Percentiles rank a stretch among this genome's conserved stretches.
Evolutionary conservation across 1,284 basidiomycete genomes (phyloP).

Genomic region (Leccinum laetum): DNA sequence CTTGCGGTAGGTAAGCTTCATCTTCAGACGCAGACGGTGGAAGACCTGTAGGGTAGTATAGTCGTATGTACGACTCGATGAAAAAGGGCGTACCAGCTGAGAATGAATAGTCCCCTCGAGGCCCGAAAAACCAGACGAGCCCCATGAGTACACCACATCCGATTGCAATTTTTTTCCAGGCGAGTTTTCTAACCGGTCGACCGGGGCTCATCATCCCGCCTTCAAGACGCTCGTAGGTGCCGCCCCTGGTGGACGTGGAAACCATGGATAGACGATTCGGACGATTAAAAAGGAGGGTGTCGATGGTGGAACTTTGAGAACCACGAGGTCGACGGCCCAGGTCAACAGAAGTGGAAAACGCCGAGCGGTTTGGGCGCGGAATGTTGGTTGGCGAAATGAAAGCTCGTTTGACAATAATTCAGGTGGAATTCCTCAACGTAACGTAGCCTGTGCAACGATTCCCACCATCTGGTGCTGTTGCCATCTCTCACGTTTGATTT

Average conservation of each 20-base stretch:
- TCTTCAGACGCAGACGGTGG: conserved; percentile 23
- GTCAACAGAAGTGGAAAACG: conserved; percentile 32
- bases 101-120: conserved; percentile 34
- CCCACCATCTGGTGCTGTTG: neutral
- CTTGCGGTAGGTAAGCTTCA: conserved; percentile 19
- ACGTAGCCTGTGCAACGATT: neutral
- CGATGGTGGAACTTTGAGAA: conserved; percentile 8
- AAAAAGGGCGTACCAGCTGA: conserved; percentile 17
- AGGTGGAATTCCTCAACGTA: neutral
- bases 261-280: conserved; percentile 20
- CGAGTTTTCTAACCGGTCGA: conserved; percentile 37
- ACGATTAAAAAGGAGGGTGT: neutral
- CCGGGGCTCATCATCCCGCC: conserved; percentile 50
- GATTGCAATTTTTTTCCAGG: conserved; percentile 71
- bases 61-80: neutral
- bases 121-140: conserved; percentile 65
- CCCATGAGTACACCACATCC: conserved; percentile 54
- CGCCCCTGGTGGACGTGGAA: conserved; percentile 43
- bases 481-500: neutral
- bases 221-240: conserved; percentile 65
- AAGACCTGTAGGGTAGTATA: conserved; percentile 11
- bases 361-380: conserved; percentile 19
- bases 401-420: too few species aligned
- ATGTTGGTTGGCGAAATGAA: conserved; percentile 19
- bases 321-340: conserved; percentile 25